These are phyloP conservation scores for Cyberlindnera samutprakarnensis DNA, from an alignment of 805 yeast species.

Conservation along the genomic window DNA sequence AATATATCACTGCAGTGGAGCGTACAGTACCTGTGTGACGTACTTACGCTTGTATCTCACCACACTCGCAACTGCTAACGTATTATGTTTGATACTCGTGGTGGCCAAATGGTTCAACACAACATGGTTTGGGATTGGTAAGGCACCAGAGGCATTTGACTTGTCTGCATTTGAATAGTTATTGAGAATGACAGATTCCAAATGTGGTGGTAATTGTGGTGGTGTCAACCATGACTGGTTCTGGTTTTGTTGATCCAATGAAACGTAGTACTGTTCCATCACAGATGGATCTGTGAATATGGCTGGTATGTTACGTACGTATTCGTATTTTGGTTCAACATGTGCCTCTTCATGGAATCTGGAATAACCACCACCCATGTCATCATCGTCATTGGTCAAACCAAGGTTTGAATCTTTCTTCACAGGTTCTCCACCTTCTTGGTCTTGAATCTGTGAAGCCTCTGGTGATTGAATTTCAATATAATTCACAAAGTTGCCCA, in stretches of 20 bases:
- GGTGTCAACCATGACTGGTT: constrained; percentile 70
- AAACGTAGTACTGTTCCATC: constrained; percentile 78
- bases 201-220: constrained; percentile 94
- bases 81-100: constrained; percentile 87
- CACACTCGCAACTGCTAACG: constrained; percentile 87
- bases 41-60: constrained; percentile 84
- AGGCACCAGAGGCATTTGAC: constrained; percentile 80
- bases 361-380: constrained; percentile 76
- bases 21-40: constrained; percentile 86
- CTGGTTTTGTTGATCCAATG: constrained; percentile 58
- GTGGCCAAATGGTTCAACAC: constrained; percentile 94
- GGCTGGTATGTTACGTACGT: constrained; percentile 69
- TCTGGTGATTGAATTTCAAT: constrained; percentile 52
- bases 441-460: constrained; percentile 21
- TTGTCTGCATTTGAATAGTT: constrained; percentile 51
- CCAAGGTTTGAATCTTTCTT: constrained; percentile 54
- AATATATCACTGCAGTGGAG: constrained; percentile 59
- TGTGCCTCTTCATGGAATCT: constrained; percentile 62
- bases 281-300: constrained; percentile 80
- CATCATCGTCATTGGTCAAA: constrained; percentile 61
- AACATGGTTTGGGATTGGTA: constrained; percentile 92
- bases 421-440: background rate
- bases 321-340: constrained; percentile 25
- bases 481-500: constrained; percentile 93
- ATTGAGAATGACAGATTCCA: constrained; percentile 88